A percentile compares a stretch with the other conserved stretches of the same genome.
Evolutionary conservation across 352 stramenopile genomes (phyloP).

Genomic region (Thalassiosira gravida): DNA sequence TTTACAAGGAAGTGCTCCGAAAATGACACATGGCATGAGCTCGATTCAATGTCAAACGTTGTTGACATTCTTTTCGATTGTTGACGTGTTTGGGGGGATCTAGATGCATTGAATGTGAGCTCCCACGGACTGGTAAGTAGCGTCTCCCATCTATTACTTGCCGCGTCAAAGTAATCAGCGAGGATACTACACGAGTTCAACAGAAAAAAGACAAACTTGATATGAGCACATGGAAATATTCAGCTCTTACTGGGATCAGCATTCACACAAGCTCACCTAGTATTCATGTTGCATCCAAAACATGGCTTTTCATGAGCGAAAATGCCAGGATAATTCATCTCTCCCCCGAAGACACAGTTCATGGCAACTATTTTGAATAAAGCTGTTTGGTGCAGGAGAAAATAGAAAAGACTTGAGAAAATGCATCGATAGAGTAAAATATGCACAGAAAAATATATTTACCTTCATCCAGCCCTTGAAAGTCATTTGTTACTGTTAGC

Average conservation of each 20-base stretch:
- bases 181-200: constrained; percentile 54
- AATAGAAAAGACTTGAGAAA: not conserved
- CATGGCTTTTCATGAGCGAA: constrained; percentile 47
- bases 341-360: constrained; percentile 71
- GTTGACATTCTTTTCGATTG: constrained; percentile 70
- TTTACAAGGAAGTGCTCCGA: constrained; percentile 86
- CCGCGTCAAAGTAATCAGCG: constrained; percentile 85
- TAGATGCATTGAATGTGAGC: constrained; percentile 72
- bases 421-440: not conserved
- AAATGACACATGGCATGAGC: constrained; percentile 81
- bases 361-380: constrained; percentile 77
- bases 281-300: constrained; percentile 67
- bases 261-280: constrained; percentile 34
- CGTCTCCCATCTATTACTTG: constrained; percentile 72
- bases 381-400: constrained; percentile 71
- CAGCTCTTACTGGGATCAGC: not conserved
- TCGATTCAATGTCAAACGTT: constrained; percentile 83
- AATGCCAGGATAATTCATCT: constrained; percentile 50
- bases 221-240: not conserved
- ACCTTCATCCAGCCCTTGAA: constrained; percentile 33
- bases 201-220: constrained; percentile 3
- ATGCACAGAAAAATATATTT: too few species aligned
- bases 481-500: constrained; percentile 83
- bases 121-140: constrained; percentile 83
- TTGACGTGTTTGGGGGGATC: constrained; percentile 60